Evolutionary conservation across 2,329 filamentous ascomycete species (phyloP).

Genomic region (Cladosporium sp.): DNA sequence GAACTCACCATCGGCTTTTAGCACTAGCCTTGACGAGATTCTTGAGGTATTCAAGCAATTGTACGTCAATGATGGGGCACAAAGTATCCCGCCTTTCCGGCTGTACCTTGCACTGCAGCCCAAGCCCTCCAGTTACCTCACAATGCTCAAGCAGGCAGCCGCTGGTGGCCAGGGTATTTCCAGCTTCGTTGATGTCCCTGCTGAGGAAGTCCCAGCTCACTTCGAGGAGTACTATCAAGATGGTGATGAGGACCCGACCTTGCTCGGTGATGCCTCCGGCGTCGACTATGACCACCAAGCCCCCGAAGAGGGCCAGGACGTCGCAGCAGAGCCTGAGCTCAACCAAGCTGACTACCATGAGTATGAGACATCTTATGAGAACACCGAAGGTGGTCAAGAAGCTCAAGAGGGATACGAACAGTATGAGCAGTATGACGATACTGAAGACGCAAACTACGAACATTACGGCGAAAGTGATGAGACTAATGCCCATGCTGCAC

Average conservation of each 20-base stretch:
- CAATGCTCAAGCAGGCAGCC: slow-evolving; percentile 49
- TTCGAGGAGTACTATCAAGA: slow-evolving; percentile 8
- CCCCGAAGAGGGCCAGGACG: slow-evolving; percentile 3
- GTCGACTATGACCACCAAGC: slow-evolving; percentile 7
- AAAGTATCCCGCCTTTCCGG: slow-evolving; percentile 51
- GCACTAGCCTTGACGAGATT: slow-evolving; percentile 53
- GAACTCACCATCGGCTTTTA: slow-evolving; percentile 47
- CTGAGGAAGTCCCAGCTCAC: slow-evolving; percentile 15
- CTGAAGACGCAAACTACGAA: slow-evolving; percentile 13
- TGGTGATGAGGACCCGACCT: slow-evolving; percentile 13
- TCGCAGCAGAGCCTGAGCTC: slow-evolving; percentile 12
- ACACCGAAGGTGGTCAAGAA: slow-evolving; percentile 14
- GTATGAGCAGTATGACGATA: slow-evolving; percentile 16
- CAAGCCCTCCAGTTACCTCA: slow-evolving; percentile 51
- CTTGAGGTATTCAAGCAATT: slow-evolving; percentile 57
- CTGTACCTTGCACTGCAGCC: slow-evolving; percentile 52
- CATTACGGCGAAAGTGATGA: slow-evolving; percentile 12
- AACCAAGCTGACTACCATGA: slow-evolving; percentile 12
- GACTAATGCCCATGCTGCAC: slow-evolving; percentile 4
- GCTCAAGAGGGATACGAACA: slow-evolving; percentile 30
- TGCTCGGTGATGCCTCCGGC: neutral
- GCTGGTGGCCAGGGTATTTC: slow-evolving; percentile 56
- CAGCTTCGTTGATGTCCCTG: slow-evolving; percentile 28
- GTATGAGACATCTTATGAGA: slow-evolving; percentile 7
- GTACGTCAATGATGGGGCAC: slow-evolving; percentile 54